Evolutionary conservation across 805 yeast genomes (phyloP).

Genomic region (Candida sithepensis): DNA sequence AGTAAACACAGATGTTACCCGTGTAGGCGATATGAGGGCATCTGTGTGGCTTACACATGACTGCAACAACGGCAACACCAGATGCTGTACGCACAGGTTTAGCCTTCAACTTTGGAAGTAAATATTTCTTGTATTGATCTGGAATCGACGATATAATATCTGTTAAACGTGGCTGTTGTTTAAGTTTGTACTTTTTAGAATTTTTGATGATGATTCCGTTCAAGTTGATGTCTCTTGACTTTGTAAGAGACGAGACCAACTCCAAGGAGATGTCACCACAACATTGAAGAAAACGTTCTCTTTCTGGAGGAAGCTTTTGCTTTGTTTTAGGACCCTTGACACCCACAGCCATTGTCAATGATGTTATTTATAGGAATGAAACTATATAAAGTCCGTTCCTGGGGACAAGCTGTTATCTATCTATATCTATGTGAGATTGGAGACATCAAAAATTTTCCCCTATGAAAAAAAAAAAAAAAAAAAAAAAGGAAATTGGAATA

Average conservation of each 20-base stretch:
- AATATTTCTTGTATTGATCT: constrained; percentile 87
- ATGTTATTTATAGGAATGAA: neutral
- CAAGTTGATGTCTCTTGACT: constrained; percentile 75
- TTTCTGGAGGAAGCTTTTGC: constrained; percentile 80
- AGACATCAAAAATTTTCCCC: neutral
- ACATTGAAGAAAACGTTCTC: constrained; percentile 87
- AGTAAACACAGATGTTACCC: constrained; percentile 96
- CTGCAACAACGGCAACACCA: constrained; percentile 98
- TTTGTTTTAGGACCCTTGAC: constrained; percentile 38
- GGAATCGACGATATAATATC: constrained; percentile 95
- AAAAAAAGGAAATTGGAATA: neutral
- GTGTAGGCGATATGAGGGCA: constrained; percentile 99
- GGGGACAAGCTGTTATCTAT: too few relatives aligned
- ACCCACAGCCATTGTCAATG: constrained; percentile 20
- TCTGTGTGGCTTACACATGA: constrained; percentile 98
- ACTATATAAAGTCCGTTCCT: too few relatives aligned
- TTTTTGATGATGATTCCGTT: constrained; percentile 83
- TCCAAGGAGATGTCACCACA: constrained; percentile 90
- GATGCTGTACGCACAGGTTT: constrained; percentile 98
- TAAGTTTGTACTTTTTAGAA: constrained; percentile 87
- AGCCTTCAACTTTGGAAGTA: constrained; percentile 93
- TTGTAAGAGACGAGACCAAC: constrained; percentile 70
- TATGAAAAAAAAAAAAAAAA: neutral
- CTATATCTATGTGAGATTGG: too few relatives aligned
- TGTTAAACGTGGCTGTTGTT: constrained; percentile 89